Conservation (phyloP, 2,329 filamentous ascomycete genomes). For the Chaetomiaceae sp. region DNA sequence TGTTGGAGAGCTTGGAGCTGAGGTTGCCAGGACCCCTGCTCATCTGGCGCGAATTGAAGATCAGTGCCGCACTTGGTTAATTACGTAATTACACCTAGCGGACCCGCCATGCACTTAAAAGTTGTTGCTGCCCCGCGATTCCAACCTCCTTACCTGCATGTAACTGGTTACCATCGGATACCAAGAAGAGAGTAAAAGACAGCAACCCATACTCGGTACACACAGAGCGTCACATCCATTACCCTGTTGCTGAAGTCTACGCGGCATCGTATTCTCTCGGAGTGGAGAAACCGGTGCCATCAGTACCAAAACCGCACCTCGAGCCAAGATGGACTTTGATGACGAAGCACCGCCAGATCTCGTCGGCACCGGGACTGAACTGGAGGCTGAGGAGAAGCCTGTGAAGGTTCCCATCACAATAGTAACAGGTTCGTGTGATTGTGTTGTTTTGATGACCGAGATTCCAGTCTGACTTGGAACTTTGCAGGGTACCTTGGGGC, state of each 20-base stretch:
- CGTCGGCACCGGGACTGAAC: constrained; percentile 42
- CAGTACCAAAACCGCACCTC: no score
- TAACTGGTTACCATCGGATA: neutral
- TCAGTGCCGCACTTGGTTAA: neutral
- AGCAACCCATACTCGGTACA: no score
- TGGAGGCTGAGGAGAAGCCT: constrained; percentile 46
- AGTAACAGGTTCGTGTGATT: constrained; percentile 63
- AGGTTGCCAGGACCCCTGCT: no score
- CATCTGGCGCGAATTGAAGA: neutral
- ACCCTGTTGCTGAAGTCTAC: no score
- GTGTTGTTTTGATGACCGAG: neutral
- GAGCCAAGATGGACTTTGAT: constrained; percentile 53
- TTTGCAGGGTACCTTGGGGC: constrained; percentile 80
- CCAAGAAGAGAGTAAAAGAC: neutral
- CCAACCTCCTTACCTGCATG: constrained; percentile 8
- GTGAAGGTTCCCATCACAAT: constrained; percentile 80
- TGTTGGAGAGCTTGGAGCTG: no score
- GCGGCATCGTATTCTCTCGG: no score
- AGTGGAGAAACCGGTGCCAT: no score
- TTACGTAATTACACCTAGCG: constrained; percentile 5
- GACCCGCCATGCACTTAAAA: neutral
- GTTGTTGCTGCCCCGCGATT: neutral
- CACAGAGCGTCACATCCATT: no score
- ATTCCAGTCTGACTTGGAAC: constrained; percentile 6
- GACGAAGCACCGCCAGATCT: constrained; percentile 65